These are phyloP conservation scores for Nitzschia palea DNA, from an alignment of 108 stramenopile species.

Conservation along the genomic window DNA sequence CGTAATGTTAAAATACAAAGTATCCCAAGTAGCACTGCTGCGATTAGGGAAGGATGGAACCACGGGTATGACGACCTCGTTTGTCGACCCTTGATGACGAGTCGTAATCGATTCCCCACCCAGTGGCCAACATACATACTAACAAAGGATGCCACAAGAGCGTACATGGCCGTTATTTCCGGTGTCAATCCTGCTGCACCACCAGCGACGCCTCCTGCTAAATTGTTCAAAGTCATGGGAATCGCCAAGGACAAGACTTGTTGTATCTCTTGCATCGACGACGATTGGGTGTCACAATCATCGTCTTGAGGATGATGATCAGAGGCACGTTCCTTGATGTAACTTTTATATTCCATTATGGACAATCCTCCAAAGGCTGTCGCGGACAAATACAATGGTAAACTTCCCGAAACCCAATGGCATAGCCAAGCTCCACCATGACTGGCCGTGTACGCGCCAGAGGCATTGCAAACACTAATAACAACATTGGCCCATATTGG, in stretches of 20 bases:
- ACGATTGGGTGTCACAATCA: not conserved
- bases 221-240: conserved; percentile 63
- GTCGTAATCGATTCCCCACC: conserved; percentile 1
- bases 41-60: conserved; percentile 1
- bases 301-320: not conserved
- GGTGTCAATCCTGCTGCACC: conserved; percentile 40
- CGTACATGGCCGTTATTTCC: conserved; percentile 16
- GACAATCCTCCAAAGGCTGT: conserved; percentile 26
- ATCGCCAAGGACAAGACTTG: conserved; percentile 27
- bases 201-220: conserved; percentile 55
- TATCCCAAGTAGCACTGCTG: not conserved
- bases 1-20: conserved; percentile 19
- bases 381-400: conserved; percentile 24
- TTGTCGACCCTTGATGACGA: not conserved
- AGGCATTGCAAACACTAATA: conserved; percentile 43
- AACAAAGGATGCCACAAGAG: conserved; percentile 32
- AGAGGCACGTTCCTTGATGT: not conserved
- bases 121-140: conserved; percentile 32
- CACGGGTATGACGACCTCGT: not conserved
- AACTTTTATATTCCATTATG: not conserved
- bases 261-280: not conserved
- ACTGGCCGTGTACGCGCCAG: conserved; percentile 35
- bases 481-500: conserved; percentile 25
- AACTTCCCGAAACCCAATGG: not conserved
- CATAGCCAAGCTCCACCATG: conserved; percentile 10